Percentiles rank a stretch among this genome's conserved stretches.
These are phyloP conservation scores for Colletotrichum destructivum DNA, from an alignment of 2,329 filamentous ascomycete genomes.

Conservation along the genomic window DNA sequence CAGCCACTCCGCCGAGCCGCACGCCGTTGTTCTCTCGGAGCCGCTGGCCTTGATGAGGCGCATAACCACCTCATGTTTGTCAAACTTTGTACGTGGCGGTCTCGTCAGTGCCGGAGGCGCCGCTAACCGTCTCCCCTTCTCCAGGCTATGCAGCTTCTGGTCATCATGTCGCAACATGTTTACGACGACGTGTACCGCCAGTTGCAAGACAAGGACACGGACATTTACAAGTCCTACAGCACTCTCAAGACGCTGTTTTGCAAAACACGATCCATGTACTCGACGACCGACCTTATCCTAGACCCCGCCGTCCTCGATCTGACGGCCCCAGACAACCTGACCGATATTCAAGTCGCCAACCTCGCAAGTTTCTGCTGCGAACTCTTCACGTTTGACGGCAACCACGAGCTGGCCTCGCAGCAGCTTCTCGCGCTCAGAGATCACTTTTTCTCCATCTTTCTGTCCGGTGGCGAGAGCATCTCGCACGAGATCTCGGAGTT, in stretches of 20 bases:
- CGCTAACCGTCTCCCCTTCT: slow-evolving; percentile 25
- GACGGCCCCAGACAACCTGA: slow-evolving; percentile 52
- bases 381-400: slow-evolving; percentile 57
- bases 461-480: slow-evolving; percentile 56
- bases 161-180: slow-evolving; percentile 55
- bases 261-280: slow-evolving; percentile 53
- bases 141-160: slow-evolving; percentile 57
- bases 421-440: slow-evolving; percentile 62
- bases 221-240: slow-evolving; percentile 52
- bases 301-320: slow-evolving; percentile 50
- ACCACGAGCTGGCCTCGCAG: slow-evolving; percentile 52
- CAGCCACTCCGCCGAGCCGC: slow-evolving; percentile 43
- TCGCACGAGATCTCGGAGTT: slow-evolving; percentile 59
- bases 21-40: slow-evolving; percentile 53
- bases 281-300: slow-evolving; percentile 50
- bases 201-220: slow-evolving; percentile 52
- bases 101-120: slow-evolving; percentile 36
- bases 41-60: slow-evolving; percentile 56
- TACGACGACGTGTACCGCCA: slow-evolving; percentile 54
- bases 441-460: slow-evolving; percentile 60
- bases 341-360: slow-evolving; percentile 63
- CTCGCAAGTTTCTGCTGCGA: slow-evolving; percentile 61
- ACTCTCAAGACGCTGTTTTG: slow-evolving; percentile 52
- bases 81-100: slow-evolving; percentile 56
- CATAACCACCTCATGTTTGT: slow-evolving; percentile 56